A percentile compares a stretch with the other conserved stretches of the same genome.
phyloP scores from a whole-genome alignment of 2,329 filamentous ascomycete genomes.

The Coniochaeta sp. region DNA sequence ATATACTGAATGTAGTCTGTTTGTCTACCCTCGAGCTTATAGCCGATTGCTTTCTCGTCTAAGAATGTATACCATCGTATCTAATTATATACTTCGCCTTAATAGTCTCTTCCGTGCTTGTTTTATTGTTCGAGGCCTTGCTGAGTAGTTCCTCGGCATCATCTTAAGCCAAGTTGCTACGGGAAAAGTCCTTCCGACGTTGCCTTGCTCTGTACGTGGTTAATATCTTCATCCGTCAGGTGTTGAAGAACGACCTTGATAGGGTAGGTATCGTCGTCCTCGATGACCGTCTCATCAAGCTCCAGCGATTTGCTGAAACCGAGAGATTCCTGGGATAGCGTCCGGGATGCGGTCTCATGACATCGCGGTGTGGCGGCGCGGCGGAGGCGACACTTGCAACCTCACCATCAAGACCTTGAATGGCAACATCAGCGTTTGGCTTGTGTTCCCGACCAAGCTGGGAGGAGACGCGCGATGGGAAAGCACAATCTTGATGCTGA shows the following conservation, averaged over 20 bases:
- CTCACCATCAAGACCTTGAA: too few species aligned
- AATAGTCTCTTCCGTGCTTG: conserved; percentile 33
- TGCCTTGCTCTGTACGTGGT: conserved; percentile 25
- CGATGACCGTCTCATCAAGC: conserved; percentile 38
- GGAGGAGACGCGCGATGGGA: too few species aligned
- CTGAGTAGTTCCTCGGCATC: conserved; percentile 41
- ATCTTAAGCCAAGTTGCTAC: conserved; percentile 46
- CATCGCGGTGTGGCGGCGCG: too few species aligned
- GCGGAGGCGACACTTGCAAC: too few species aligned
- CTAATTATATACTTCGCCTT: conserved; percentile 59
- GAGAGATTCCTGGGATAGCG: conserved; percentile 52
- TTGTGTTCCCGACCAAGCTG: too few species aligned
- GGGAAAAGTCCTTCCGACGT: conserved; percentile 41
- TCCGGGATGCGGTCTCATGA: conserved; percentile 57
- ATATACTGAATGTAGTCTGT: conserved; percentile 22
- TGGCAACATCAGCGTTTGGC: too few species aligned
- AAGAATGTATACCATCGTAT: conserved; percentile 62
- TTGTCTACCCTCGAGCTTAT: conserved; percentile 17
- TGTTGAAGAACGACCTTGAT: conserved; percentile 50
- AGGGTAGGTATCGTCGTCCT: conserved; percentile 45
- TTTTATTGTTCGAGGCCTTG: conserved; percentile 13
- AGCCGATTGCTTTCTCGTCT: conserved; percentile 50
- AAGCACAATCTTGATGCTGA: too few species aligned
- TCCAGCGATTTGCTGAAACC: conserved; percentile 51
- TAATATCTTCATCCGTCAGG: conserved; percentile 47